phyloP scores from a whole-genome alignment of 176 grass and related monocot genomes.

The Oryza meyeriana region DNA sequence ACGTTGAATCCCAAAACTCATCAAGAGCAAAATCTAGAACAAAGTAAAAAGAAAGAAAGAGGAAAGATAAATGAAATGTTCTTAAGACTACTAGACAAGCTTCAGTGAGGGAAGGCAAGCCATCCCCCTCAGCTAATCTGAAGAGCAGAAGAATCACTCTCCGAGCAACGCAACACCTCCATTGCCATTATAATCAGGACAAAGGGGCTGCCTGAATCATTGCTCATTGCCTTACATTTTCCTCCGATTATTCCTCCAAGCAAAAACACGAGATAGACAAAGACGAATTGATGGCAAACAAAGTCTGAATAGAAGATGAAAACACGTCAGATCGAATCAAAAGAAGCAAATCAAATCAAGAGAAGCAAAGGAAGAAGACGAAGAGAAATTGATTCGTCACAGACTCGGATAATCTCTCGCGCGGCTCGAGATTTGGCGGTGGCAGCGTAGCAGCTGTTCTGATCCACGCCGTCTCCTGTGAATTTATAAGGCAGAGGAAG shows the following conservation, averaged over 20 bases:
- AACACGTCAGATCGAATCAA: too few species aligned
- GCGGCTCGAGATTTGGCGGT: too few species aligned
- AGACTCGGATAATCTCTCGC: too few species aligned
- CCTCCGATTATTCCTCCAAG: too few species aligned
- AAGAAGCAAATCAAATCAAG: background rate
- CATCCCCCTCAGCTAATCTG: constrained; percentile 57
- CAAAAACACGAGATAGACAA: too few species aligned
- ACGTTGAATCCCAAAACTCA: too few species aligned
- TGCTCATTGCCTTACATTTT: constrained; percentile 33
- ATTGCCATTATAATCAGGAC: constrained; percentile 53
- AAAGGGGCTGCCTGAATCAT: constrained; percentile 81
- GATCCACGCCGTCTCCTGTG: background rate
- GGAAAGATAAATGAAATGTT: constrained; percentile 12
- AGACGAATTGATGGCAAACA: too few species aligned
- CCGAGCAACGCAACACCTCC: constrained; percentile 87
- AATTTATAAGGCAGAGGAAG: constrained; percentile 2
- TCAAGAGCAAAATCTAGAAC: background rate
- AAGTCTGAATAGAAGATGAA: too few species aligned
- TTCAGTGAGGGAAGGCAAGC: constrained; percentile 29
- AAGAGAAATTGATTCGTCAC: too few species aligned
- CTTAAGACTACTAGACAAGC: constrained; percentile 65
- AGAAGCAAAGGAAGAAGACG: background rate
- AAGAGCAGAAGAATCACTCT: constrained; percentile 66
- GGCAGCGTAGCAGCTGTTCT: background rate
- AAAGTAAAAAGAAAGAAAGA: background rate